Base-by-base conservation (phyloP, 2,329 filamentous ascomycete genomes). In the Apiospora aurea region DNA sequence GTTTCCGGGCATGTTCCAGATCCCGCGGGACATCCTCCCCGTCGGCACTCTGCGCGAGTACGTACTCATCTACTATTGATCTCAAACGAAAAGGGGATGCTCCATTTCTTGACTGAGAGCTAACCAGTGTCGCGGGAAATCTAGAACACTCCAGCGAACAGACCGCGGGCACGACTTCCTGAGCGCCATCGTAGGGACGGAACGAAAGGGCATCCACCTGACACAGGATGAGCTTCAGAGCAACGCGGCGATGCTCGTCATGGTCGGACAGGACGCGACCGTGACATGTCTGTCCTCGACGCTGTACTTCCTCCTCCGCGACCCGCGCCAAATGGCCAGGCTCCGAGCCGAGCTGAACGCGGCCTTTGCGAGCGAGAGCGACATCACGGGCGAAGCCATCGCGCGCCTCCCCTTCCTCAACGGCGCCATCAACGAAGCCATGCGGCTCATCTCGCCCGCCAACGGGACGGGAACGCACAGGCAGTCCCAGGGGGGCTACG, bases 381-480 rank as follows among this genome's bases (percentile, higher is more conserved):
- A 81, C 14, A 78, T 83, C 61, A 79, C 76, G 29, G 72, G 80
- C 18, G 72, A 75, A 5, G 71, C 71, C 18, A 72, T 81, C 5
- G 73, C 75, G 24, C 74, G 77, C 29, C 71, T 80, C 14, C 71
- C 74, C 10, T 84, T 84, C 70, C 74, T 82, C 11, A 71, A 76
- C 16, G 82, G 82, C 11, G 77, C 81, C 14, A 74, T 85, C 2
- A 72, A 80, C 16, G 83, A 85, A 73, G 77, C 74, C 7, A 76
- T 85, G 0, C 76, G 82, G 6, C 72, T 83, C 7, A 44, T 68
- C 24, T 44, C 66, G 11, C 38, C 41, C 10, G 41, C 44, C 66
- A 68, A 68, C 43, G 66, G 66, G 21, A 41, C n/a, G 8, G 41
- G 38, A 5, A 68, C 43, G n/a, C 66, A 68, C 66, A 18, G 66